These are phyloP conservation scores for Colletotrichum melonis DNA, from an alignment of 2,329 filamentous ascomycete species.

Conservation along the genomic window DNA sequence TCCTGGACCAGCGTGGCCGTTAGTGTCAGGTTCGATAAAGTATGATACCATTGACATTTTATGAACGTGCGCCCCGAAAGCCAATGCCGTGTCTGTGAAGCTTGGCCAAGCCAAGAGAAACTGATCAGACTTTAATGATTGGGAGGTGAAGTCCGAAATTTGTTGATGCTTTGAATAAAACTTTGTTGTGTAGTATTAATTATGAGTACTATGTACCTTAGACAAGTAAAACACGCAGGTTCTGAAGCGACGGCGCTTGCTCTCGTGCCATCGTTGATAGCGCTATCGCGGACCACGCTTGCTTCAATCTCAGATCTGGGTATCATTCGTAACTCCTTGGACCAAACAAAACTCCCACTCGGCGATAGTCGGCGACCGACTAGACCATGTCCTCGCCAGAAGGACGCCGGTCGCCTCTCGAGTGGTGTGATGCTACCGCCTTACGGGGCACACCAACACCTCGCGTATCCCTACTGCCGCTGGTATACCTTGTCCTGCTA, in stretches of 20 bases:
- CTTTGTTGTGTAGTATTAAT: neutral
- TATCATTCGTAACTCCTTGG: neutral
- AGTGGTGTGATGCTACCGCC: constrained; percentile 10
- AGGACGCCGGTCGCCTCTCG: neutral
- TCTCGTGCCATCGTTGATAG: neutral
- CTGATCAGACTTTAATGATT: constrained; percentile 6
- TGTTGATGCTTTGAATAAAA: neutral
- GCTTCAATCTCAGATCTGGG: neutral
- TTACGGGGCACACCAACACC: constrained; percentile 24
- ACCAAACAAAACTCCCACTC: neutral
- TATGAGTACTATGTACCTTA: neutral
- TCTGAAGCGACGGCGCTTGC: neutral
- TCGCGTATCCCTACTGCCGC: constrained; percentile 14
- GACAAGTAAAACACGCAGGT: neutral
- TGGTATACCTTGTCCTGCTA: constrained; percentile 8
- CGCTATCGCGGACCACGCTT: neutral
- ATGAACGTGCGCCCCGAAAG: constrained; percentile 11
- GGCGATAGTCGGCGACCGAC: neutral
- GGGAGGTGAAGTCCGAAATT: neutral
- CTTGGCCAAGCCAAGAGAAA: constrained; percentile 23
- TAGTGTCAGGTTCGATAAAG: neutral
- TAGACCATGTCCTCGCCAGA: constrained; percentile 22
- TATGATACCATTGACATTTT: neutral
- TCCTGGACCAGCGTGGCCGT: neutral
- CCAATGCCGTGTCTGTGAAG: neutral